Base-by-base conservation (phyloP, 352 stramenopile genomes). In the Phytophthora citricola region DNA sequence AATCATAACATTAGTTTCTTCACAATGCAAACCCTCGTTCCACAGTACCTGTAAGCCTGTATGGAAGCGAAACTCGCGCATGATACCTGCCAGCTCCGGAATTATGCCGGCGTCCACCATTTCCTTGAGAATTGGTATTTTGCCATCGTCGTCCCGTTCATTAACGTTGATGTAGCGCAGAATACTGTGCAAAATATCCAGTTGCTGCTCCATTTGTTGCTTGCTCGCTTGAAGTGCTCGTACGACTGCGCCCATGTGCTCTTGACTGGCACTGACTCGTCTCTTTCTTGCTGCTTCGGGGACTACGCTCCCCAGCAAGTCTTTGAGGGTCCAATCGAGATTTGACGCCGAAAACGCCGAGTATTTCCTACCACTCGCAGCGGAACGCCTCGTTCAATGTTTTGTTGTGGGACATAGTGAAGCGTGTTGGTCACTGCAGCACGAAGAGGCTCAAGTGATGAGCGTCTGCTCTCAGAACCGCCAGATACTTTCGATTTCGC, bases 51-150 rank as follows among this genome's bases (percentile, higher is more conserved):
- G 83, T 24, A 92, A 61, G 7, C 38, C 63, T 5, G 67, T 67
- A 54, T 90, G 52, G 57, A 92, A 92, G 5, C 81, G 79, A 57
- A 90, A 92, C 50, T 92, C 83, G n/a, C 81, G 76, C 68, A 91
- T 75, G 20, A 64, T 70, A 22, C 71, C 69, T 3, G 73, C 71
- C 24, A 85, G 41, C 8, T 77, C 66, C 12, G 55, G 43, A 40
- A 91, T 66, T 1, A 90, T 49, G 0, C 68, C 74, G 3, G 57
- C 74, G 14, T 86, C 74, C 15, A 87, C 61, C 49, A 92, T 73
- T 57, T 80, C 71, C 43, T 72, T 59, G 32, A 79, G 76, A 14
- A 79, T 41, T 5, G 31, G 47, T 38, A 59, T 57, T n/a, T 80
- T 71, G 5, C 45, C 57, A 2, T 57, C 36, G 4, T 79, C 58